phyloP scores from a whole-genome alignment of 148 eudicot species.

The Amaranthus palmeri region DNA sequence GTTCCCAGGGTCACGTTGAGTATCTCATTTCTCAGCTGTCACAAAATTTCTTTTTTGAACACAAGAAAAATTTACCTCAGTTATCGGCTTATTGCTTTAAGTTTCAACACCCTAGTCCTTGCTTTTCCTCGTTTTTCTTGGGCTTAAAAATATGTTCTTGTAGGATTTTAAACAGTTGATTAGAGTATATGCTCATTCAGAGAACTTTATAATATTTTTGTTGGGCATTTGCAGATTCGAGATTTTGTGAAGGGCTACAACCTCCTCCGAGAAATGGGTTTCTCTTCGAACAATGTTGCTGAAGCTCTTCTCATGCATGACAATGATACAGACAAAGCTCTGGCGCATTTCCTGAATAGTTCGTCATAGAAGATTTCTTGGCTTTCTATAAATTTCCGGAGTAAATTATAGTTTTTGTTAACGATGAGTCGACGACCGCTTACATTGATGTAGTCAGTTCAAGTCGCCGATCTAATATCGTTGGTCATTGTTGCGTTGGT shows the following conservation, averaged over 20 bases:
- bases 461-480: too few species aligned
- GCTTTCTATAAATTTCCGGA: not conserved
- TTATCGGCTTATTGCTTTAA: not conserved
- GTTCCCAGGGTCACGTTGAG: not conserved
- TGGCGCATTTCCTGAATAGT: conserved; percentile 66
- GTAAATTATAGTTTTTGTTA: too few species aligned
- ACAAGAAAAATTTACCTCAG: too few species aligned
- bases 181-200: not conserved
- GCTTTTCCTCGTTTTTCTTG: not conserved
- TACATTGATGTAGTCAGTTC: too few species aligned
- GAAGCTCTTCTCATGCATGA: conserved; percentile 81
- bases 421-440: too few species aligned
- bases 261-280: conserved; percentile 86
- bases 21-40: not conserved
- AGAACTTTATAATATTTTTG: not conserved
- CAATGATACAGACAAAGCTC: conserved; percentile 82
- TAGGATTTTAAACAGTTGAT: too few species aligned
- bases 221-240: conserved; percentile 47
- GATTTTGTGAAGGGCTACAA: conserved; percentile 71
- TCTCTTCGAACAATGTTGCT: conserved; percentile 65
- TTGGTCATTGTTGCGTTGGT: too few species aligned
- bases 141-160: not conserved
- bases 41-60: not conserved
- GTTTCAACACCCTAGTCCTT: not conserved
- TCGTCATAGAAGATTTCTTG: conserved; percentile 34